These are phyloP conservation scores for Ceriops tagal DNA, from an alignment of 345 rosid species.

Conservation along the genomic window DNA sequence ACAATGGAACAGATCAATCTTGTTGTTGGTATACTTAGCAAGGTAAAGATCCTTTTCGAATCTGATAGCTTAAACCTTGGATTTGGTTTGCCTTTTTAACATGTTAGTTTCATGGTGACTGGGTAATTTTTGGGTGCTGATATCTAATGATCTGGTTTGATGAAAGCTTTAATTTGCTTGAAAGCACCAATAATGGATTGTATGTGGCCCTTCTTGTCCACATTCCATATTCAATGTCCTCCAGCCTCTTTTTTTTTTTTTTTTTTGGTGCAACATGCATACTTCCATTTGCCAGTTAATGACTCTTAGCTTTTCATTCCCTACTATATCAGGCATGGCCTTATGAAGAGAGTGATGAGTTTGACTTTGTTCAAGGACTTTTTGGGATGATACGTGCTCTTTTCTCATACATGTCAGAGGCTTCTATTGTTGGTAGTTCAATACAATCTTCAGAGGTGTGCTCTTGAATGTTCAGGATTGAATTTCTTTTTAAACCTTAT, in stretches of 20 bases:
- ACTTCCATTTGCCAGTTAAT: neutral
- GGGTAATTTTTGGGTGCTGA: slow-evolving; percentile 7
- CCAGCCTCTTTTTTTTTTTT: neutral
- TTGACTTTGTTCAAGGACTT: slow-evolving; percentile 87
- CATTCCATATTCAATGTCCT: neutral
- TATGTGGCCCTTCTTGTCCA: neutral
- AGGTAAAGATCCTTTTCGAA: slow-evolving; percentile 37
- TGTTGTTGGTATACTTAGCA: slow-evolving; percentile 84
- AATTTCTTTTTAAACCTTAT: neutral
- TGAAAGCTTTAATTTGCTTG: neutral
- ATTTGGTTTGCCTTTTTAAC: slow-evolving; percentile 3
- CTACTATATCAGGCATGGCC: slow-evolving; percentile 71
- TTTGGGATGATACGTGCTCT: slow-evolving; percentile 68
- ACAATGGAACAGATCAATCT: slow-evolving; percentile 85
- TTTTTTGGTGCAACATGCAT: neutral
- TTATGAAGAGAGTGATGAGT: slow-evolving; percentile 74
- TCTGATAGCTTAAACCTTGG: neutral
- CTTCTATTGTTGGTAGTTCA: slow-evolving; percentile 27
- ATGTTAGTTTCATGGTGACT: neutral
- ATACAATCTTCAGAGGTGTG: slow-evolving; percentile 46
- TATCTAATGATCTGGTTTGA: neutral
- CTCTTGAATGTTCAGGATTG: slow-evolving; percentile 4
- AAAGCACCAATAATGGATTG: neutral
- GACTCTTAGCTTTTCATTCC: neutral
- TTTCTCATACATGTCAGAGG: slow-evolving; percentile 48